Evolutionary conservation across 73 alveolate species (phyloP).

Genomic region (Diophrys sp.): DNA sequence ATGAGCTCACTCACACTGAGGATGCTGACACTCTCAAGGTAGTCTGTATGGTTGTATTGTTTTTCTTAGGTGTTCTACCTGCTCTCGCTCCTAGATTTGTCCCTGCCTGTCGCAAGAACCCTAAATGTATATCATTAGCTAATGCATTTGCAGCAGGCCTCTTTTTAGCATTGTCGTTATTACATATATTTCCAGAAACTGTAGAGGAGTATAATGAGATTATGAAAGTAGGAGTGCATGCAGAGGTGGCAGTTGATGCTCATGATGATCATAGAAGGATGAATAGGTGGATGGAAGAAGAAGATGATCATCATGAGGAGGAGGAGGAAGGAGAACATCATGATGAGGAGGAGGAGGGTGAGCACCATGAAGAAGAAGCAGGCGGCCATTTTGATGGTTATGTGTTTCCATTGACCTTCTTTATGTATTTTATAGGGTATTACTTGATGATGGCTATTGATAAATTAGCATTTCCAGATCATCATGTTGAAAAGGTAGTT

Average conservation of each 20-base stretch:
- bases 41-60: no score
- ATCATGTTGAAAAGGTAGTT: no score
- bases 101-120: no score
- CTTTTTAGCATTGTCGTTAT: conserved; percentile 41
- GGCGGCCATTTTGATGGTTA: neutral
- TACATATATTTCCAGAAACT: conserved; percentile 51
- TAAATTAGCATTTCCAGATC: neutral
- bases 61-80: no score
- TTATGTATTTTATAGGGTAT: conserved; percentile 12
- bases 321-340: neutral
- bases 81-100: no score
- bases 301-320: neutral
- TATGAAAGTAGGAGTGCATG: no score
- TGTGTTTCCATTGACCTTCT: conserved; percentile 16
- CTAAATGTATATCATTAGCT: no score
- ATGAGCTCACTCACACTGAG: no score
- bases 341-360: neutral
- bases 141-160: conserved; percentile 57
- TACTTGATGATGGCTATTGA: neutral
- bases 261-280: no score
- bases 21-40: no score
- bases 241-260: no score
- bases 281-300: no score
- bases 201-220: neutral
- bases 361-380: neutral